Evolutionary conservation across 805 yeast genomes (phyloP), one percentile per base, ranked within the genome.

Genomic region (Suhomyces faveliae): DNA sequence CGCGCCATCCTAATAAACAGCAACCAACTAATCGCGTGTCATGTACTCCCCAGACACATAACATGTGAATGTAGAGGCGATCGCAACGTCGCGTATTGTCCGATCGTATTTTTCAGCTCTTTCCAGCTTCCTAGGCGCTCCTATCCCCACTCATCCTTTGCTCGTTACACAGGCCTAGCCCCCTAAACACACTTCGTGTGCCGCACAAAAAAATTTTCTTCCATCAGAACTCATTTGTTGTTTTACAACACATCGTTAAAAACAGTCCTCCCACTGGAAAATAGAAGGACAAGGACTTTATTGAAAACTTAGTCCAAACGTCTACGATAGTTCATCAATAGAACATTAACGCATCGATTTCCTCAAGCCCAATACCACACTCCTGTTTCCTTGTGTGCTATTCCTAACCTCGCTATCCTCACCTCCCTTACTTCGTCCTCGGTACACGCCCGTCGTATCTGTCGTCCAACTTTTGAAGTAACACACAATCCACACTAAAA

Each of bases 181-280:
- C 45, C 45, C 45, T 27, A 22, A 24, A 17, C 19, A 23, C 43
- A 3, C 22, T 7, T 12, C 46, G 46, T 43, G 46, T 24, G 9
- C 46, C 22, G 25, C 24, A 20, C 46, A 43, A 35, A 43, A 43
- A 43, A 43, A 22, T 43, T 43, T 43, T 43, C 46, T 40, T 25
- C 27, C 41, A 13, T 35, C 46, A 42, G 15, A 42, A 42, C 45
- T 30, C 46, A 35, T 35, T 43, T 43, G 46, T 43, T 43, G 46
- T 43, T 35, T 33, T 30, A 42, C 44, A 29, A 42, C 44, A 21
- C 44, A 25, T 21, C 44, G 38, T 42, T 25, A 21, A 39, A 30
- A 19, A 23, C 13, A 19, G 43, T 27, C 43, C 35, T 25, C 35
- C 27, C 35, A 13, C 37, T 23, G 35, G 43, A 25, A 40, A 25